Conservation (phyloP, 305 asterid species). For the Rubia balearica region DNA sequence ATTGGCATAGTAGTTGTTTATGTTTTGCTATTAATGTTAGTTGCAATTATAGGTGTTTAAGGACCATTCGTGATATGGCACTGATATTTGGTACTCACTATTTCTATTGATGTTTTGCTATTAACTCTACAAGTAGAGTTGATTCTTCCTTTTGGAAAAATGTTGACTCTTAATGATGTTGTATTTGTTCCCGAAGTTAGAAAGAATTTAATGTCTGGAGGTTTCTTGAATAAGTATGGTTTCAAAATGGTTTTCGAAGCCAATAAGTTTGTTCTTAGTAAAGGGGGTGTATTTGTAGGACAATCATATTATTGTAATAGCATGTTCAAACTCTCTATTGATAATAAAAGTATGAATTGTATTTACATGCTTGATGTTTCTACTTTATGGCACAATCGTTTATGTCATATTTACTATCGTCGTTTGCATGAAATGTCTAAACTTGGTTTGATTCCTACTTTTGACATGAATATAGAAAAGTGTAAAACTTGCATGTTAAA, state of each 20-base stretch:
- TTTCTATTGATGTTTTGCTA: no score
- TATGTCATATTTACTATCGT: background rate
- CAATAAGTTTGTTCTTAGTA: background rate
- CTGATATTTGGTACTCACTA: no score
- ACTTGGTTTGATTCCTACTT: background rate
- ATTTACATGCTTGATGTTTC: background rate
- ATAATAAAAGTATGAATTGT: no score
- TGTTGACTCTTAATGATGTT: background rate
- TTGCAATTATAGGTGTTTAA: no score
- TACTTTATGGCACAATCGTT: background rate
- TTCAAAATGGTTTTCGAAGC: background rate
- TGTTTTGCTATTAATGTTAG: no score
- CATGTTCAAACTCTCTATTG: no score
- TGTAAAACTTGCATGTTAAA: background rate
- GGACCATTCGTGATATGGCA: no score
- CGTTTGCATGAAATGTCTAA: background rate
- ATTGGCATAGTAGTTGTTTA: no score
- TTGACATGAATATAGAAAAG: background rate
- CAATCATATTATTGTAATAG: no score
- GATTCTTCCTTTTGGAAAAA: background rate
- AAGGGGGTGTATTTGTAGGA: no score
- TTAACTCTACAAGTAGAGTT: background rate
- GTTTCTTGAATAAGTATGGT: background rate
- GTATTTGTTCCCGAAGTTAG: background rate
- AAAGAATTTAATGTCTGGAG: background rate